Evolutionary conservation across 805 yeast species (phyloP).

Genomic region (Ogataea kodamae): DNA sequence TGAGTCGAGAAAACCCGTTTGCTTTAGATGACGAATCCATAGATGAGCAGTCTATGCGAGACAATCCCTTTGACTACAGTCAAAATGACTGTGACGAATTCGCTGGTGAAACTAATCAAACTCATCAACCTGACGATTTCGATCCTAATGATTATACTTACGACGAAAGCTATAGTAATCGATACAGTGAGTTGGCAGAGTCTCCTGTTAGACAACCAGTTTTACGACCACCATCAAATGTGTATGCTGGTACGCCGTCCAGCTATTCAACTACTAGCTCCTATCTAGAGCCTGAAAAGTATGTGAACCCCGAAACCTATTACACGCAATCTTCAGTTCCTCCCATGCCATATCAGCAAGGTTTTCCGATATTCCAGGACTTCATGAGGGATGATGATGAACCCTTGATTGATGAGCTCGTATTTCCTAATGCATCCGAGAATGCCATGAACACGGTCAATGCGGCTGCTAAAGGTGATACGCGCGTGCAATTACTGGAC

Average conservation of each 20-base stretch:
- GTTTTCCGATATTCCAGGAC: slow-evolving; percentile 19
- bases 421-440: slow-evolving; percentile 12
- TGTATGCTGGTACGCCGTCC: slow-evolving; percentile 6
- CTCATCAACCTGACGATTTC: too few relatives aligned
- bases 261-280: slow-evolving; percentile 8
- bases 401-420: slow-evolving; percentile 23
- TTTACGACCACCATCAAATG: slow-evolving; percentile 9
- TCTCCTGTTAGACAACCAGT: slow-evolving; percentile 5
- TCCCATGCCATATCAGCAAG: slow-evolving; percentile 9
- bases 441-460: slow-evolving; percentile 19
- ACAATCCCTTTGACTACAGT: slow-evolving; percentile 8
- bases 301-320: neutral
- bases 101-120: too few relatives aligned
- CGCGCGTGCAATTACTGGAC: slow-evolving; percentile 47
- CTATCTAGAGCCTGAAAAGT: slow-evolving; percentile 5
- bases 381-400: slow-evolving; percentile 31
- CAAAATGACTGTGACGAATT: too few relatives aligned
- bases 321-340: slow-evolving; percentile 4
- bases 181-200: too few relatives aligned
- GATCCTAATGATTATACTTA: slow-evolving; percentile 7
- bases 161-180: slow-evolving; percentile 2
- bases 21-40: slow-evolving; percentile 15
- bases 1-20: slow-evolving; percentile 13
- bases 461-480: slow-evolving; percentile 28
- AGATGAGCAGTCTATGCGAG: slow-evolving; percentile 1